Conservation (phyloP, 169 alveolate genomes). For the Ophryocystis elektroscirrha region DNA sequence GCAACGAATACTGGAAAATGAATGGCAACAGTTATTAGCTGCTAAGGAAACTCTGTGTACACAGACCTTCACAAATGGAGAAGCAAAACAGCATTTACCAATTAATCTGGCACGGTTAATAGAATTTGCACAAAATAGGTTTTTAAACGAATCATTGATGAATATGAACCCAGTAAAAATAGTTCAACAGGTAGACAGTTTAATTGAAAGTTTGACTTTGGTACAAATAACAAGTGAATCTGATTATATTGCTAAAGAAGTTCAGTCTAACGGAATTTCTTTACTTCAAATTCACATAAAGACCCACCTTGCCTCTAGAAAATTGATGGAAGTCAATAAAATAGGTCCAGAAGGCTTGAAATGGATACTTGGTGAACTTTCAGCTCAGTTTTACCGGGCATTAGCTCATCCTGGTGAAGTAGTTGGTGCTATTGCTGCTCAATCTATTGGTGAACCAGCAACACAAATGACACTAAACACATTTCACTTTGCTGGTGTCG, state of each 20-base stretch:
- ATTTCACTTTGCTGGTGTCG: slow-evolving; percentile 99
- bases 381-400: slow-evolving; percentile 68
- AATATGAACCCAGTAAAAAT: background rate
- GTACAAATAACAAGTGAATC: background rate
- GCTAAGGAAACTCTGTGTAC: slow-evolving; percentile 7
- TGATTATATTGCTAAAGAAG: slow-evolving; percentile 50
- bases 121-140: slow-evolving; percentile 66
- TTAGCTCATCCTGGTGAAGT: slow-evolving; percentile 93
- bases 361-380: slow-evolving; percentile 90
- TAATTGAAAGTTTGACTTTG: background rate
- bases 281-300: slow-evolving; percentile 76
- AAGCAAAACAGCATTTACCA: slow-evolving; percentile 81
- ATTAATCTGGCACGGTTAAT: slow-evolving; percentile 70
- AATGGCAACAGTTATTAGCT: slow-evolving; percentile 7
- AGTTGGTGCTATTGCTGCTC: slow-evolving; percentile 96
- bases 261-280: slow-evolving; percentile 58
- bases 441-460: slow-evolving; percentile 99
- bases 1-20: slow-evolving; percentile 44
- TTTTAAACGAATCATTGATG: slow-evolving; percentile 1
- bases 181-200: background rate
- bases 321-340: slow-evolving; percentile 71
- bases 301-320: slow-evolving; percentile 65
- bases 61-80: slow-evolving; percentile 73
- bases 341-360: slow-evolving; percentile 61
- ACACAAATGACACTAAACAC: slow-evolving; percentile 99